Conservation (phyloP, 2,329 filamentous ascomycete species). For the Cladosporium velox region DNA sequence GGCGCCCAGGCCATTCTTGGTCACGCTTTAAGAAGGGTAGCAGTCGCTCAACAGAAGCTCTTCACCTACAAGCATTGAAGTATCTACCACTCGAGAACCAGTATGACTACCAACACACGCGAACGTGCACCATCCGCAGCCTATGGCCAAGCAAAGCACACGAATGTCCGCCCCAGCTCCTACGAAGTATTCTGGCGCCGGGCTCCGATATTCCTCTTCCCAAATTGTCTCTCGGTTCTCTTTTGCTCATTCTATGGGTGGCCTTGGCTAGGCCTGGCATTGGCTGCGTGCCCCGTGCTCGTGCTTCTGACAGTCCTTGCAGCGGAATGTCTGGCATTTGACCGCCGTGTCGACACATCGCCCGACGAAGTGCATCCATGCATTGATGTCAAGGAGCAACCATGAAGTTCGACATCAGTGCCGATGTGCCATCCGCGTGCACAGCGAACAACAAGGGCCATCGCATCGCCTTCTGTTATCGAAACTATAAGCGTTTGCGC, state of each 20-base stretch:
- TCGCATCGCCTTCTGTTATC: no score
- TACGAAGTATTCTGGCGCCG: background rate
- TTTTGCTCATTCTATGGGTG: background rate
- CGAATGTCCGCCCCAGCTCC: background rate
- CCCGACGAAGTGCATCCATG: no score
- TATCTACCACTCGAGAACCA: background rate
- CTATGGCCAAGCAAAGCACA: background rate
- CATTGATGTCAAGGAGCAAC: no score
- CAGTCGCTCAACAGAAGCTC: no score
- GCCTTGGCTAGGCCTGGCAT: background rate
- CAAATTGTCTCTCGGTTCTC: background rate
- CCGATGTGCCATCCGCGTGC: no score
- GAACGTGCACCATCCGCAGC: background rate
- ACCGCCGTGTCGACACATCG: no score
- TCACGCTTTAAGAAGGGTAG: background rate
- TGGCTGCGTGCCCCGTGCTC: background rate
- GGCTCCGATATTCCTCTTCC: background rate
- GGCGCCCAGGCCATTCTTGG: background rate
- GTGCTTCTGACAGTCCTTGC: background rate
- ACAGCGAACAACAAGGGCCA: no score
- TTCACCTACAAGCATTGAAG: no score
- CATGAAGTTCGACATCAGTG: no score
- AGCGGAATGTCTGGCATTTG: background rate
- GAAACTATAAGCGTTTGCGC: no score
- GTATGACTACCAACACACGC: background rate